A percentile compares a stretch with the other conserved stretches of the same genome.
phyloP scores from a whole-genome alignment of 106 monocot species.

The Dendrobium officinale region DNA sequence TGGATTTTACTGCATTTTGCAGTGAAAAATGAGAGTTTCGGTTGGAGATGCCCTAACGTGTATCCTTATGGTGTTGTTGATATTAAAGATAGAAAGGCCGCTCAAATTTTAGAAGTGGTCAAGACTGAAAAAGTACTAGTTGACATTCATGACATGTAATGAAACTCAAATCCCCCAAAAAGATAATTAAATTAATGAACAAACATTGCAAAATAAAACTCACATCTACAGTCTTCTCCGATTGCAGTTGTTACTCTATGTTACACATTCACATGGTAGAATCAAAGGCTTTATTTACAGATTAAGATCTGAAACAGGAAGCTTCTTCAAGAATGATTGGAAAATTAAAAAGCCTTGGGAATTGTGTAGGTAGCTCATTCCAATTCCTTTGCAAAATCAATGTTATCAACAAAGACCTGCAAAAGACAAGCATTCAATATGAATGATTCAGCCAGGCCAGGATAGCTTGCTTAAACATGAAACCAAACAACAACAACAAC shows the following conservation, averaged over 20 bases:
- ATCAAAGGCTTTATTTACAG: background rate
- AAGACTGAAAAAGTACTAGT: background rate
- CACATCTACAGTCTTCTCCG: background rate
- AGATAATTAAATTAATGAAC: background rate
- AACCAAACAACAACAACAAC: too few relatives aligned
- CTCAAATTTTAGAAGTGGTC: too few relatives aligned
- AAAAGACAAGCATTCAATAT: constrained; percentile 4
- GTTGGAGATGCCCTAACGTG: too few relatives aligned
- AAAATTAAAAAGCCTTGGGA: background rate
- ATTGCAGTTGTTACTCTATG: background rate
- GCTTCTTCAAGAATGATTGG: background rate
- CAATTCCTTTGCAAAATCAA: constrained; percentile 71
- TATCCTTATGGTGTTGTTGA: too few relatives aligned
- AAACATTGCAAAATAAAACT: background rate
- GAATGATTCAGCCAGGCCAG: background rate
- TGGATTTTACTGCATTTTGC: too few relatives aligned
- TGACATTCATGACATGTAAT: background rate
- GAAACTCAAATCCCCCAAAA: background rate
- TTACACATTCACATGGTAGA: background rate
- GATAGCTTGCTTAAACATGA: too few relatives aligned
- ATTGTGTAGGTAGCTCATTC: constrained; percentile 24
- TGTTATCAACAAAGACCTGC: constrained; percentile 91
- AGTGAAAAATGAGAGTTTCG: too few relatives aligned
- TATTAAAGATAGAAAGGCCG: too few relatives aligned
- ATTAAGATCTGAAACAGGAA: background rate